These are phyloP conservation scores for Xylariaceae sp. DNA, from an alignment of 2,329 filamentous ascomycete genomes.

Conservation along the genomic window DNA sequence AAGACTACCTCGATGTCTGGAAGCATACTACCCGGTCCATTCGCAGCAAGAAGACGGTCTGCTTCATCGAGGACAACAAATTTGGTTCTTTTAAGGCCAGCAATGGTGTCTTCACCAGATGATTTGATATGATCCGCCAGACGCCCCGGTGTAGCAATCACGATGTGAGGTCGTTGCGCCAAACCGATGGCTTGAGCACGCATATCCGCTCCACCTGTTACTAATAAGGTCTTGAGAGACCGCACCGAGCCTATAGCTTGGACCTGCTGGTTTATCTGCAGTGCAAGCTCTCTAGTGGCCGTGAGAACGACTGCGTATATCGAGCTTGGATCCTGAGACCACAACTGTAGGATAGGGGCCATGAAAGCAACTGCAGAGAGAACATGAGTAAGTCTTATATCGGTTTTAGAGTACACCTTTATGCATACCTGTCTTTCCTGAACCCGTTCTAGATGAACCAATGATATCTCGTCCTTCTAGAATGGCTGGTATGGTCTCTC, in stretches of 20 bases:
- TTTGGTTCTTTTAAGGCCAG: constrained; percentile 71
- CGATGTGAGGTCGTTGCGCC: constrained; percentile 76
- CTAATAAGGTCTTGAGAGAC: constrained; percentile 79
- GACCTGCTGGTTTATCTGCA: constrained; percentile 96
- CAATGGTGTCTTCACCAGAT: constrained; percentile 86
- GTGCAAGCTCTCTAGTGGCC: constrained; percentile 83
- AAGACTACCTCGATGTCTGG: constrained; percentile 89
- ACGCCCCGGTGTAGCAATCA: constrained; percentile 90
- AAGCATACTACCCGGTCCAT: constrained; percentile 81
- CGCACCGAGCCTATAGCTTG: constrained; percentile 87
- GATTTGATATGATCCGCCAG: constrained; percentile 90
- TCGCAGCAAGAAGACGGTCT: constrained; percentile 75
- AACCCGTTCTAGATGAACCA: constrained; percentile 89
- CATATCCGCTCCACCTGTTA: constrained; percentile 94
- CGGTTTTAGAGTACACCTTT: neutral
- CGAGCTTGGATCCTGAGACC: constrained; percentile 86
- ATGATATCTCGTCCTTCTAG: constrained; percentile 75
- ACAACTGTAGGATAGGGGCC: constrained; percentile 88
- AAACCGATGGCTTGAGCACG: constrained; percentile 82
- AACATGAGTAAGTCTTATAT: constrained; percentile 3
- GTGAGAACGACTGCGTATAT: constrained; percentile 89
- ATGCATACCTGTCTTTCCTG: constrained; percentile 70
- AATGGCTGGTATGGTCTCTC: constrained; percentile 88
- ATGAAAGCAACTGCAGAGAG: constrained; percentile 69
- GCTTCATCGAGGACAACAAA: constrained; percentile 95